These are phyloP conservation scores for Chlamydomonas reinhardtii DNA, from an alignment of 163 green algal species.

Conservation along the genomic window DNA sequence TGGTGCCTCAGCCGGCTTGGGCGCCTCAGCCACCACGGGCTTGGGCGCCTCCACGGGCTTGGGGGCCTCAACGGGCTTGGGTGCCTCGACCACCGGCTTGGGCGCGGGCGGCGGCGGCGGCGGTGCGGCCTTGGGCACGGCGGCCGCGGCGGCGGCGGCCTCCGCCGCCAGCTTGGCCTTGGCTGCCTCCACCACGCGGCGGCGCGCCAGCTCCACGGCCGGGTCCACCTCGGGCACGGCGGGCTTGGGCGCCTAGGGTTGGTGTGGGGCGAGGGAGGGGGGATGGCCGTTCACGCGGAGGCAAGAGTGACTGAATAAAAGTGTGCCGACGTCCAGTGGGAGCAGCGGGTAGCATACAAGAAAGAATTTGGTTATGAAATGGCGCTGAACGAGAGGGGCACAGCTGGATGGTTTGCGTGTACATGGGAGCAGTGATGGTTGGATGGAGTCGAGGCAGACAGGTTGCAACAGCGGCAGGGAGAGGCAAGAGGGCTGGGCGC, in stretches of 20 bases:
- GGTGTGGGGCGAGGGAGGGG: too few relatives aligned
- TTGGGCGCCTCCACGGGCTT: neutral
- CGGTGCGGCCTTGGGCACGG: neutral
- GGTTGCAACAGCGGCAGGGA: too few relatives aligned
- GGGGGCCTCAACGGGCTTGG: conserved; percentile 10
- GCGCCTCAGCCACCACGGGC: neutral
- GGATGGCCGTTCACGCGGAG: too few relatives aligned
- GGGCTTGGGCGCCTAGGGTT: neutral
- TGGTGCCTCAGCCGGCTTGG: neutral
- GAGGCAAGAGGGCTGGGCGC: too few relatives aligned
- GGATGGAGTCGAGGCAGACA: too few relatives aligned
- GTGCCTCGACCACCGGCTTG: conserved; percentile 4
- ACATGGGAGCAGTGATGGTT: too few relatives aligned
- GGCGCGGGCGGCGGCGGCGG: neutral
- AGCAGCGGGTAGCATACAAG: too few relatives aligned
- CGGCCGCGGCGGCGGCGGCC: neutral
- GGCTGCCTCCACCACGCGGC: conserved; percentile 20
- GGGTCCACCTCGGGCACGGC: conserved; percentile 2
- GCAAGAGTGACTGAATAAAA: too few relatives aligned
- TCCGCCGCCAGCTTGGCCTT: neutral
- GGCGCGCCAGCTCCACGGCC: conserved; percentile 9
- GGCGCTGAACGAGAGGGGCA: too few relatives aligned
- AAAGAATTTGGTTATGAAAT: too few relatives aligned
- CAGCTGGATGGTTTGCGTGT: too few relatives aligned
- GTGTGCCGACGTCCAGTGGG: too few relatives aligned